These are phyloP conservation scores for Shiraia bambusicola DNA, from an alignment of 2,329 filamentous ascomycete species.

Conservation along the genomic window DNA sequence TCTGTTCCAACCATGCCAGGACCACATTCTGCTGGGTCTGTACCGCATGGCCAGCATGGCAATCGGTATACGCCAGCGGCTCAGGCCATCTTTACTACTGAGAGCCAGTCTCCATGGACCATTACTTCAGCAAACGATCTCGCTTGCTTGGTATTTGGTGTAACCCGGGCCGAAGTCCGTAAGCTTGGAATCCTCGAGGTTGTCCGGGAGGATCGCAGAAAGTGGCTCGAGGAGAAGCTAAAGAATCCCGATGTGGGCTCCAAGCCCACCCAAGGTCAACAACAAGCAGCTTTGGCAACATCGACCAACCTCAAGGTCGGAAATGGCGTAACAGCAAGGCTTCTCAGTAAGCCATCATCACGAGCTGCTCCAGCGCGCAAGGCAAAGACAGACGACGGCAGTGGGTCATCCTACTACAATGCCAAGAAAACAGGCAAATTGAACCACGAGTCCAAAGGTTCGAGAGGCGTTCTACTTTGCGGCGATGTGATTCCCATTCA, in stretches of 20 bases:
- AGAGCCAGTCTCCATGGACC: constrained; percentile 86
- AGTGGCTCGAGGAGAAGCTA: constrained; percentile 87
- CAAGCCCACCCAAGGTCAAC: constrained; percentile 34
- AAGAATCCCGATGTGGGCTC: constrained; percentile 60
- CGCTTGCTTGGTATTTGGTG: constrained; percentile 96
- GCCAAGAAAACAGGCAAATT: constrained; percentile 55
- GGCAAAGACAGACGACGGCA: constrained; percentile 66
- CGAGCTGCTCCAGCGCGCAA: constrained; percentile 57
- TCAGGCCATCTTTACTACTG: constrained; percentile 97
- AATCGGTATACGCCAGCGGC: constrained; percentile 88
- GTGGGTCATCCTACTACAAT: constrained; percentile 49
- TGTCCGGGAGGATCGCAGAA: constrained; percentile 82
- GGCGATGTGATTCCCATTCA: constrained; percentile 98
- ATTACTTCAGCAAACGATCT: constrained; percentile 95
- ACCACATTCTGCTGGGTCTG: constrained; percentile 43
- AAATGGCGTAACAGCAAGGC: constrained; percentile 81
- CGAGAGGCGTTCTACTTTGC: constrained; percentile 85
- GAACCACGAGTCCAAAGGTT: constrained; percentile 72
- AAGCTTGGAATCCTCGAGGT: constrained; percentile 95
- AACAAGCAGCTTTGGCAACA: constrained; percentile 34
- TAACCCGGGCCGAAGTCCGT: constrained; percentile 91
- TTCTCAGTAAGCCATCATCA: constrained; percentile 79
- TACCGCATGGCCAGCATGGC: constrained; percentile 73
- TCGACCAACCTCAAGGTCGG: constrained; percentile 62
- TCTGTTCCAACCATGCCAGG: constrained; percentile 45